phyloP scores from a whole-genome alignment of 192 early-diverging fungal genomes.

The Borealophlyctis nickersoniae region DNA sequence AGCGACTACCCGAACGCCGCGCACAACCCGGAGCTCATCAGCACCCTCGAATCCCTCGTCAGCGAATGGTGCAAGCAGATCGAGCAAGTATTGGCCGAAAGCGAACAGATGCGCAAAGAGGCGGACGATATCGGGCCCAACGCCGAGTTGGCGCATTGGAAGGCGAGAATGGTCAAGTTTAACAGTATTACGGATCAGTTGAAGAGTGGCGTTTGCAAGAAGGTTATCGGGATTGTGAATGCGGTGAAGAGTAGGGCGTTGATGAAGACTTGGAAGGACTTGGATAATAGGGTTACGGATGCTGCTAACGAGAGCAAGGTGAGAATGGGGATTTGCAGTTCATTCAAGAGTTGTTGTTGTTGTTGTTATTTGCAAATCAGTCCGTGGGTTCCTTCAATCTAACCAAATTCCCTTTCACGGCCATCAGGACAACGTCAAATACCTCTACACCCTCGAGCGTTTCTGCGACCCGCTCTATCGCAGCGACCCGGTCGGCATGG shows the following conservation, averaged over 20 bases:
- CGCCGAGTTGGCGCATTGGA: constrained; percentile 69
- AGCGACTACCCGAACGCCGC: constrained; percentile 55
- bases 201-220: constrained; percentile 55
- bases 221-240: constrained; percentile 65
- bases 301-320: constrained; percentile 69
- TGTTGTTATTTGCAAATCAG: too few relatives aligned
- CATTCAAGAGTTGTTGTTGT: too few relatives aligned
- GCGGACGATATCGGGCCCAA: constrained; percentile 69
- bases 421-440: constrained; percentile 63
- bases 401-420: background rate
- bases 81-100: constrained; percentile 63
- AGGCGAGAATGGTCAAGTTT: constrained; percentile 68
- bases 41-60: constrained; percentile 56
- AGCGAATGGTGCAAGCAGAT: constrained; percentile 68
- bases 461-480: constrained; percentile 65
- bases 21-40: constrained; percentile 55
- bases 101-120: constrained; percentile 67
- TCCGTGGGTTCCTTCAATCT: background rate
- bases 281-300: constrained; percentile 64
- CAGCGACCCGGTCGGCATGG: constrained; percentile 59
- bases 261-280: constrained; percentile 61
- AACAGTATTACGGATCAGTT: constrained; percentile 67
- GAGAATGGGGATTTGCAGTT: background rate
- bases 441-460: constrained; percentile 63
- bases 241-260: constrained; percentile 56